Base-by-base conservation (phyloP, 2,329 filamentous ascomycete genomes). In the Colletotrichum liriopes region DNA sequence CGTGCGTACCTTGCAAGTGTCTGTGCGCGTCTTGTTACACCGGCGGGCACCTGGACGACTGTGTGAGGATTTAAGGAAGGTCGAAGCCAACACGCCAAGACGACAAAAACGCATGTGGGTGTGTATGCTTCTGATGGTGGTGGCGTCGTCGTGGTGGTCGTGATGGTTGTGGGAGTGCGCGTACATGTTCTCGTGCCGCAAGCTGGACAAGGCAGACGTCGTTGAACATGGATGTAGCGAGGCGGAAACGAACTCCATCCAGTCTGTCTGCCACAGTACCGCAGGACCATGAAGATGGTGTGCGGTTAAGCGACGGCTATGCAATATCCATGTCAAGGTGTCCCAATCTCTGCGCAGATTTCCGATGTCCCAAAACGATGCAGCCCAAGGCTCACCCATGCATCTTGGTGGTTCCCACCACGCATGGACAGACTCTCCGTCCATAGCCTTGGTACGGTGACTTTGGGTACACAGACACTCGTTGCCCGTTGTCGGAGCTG, bases 61-160 rank as follows among this genome's bases (percentile, higher is more conserved):
- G 18, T 35, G 23, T 41, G 58, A n/a, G 29, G 62, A 18, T 43
- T 12, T 12, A 49, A 52, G 64, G 51, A 67, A 67, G 64, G 68
- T 71, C 58, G 68, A 71, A 58, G 58, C 68, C 56, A 63, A 62
- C 9, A 35, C 18, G 68, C 68, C 67, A 71, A 67, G 64, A 26
- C 51, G 20, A 52, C n/a, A 66, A 47, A 49, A 55, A 39, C 45
- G 61, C 45, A 52, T 65, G 67, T 65, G 60, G 52, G 52, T 41
- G 58, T 54, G 8, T 35, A 8, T 54, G 51, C 18, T 32, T 35
- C 32, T 49, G 61, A 20, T 32, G 49, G 6, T 60, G 41, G 41
- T 11, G 20, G 23, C 26, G 39, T 60, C 23, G 20, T 37, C 23
- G 37, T 6, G 56, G 39, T 43, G 8, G 12, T 26, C 39, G 23